phyloP scores from a whole-genome alignment of 73 alveolate species.

The Loxodes magnus region DNA sequence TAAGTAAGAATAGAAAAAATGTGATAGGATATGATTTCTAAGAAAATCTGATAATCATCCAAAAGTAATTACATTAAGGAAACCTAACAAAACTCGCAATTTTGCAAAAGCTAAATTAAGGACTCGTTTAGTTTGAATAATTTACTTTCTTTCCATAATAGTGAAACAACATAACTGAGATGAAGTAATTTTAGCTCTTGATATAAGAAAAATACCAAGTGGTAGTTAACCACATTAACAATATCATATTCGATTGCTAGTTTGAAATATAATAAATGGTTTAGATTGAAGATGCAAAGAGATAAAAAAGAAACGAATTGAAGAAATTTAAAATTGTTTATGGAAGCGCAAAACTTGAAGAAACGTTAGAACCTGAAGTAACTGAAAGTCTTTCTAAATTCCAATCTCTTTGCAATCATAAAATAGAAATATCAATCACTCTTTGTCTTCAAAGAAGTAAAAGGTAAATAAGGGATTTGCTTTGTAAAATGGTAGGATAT shows the following conservation, averaged over 20 bases:
- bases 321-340: constrained; percentile 27
- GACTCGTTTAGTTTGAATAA: constrained; percentile 16
- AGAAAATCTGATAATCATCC: too few relatives aligned
- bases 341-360: too few relatives aligned
- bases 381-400: too few relatives aligned
- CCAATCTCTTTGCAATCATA: too few relatives aligned
- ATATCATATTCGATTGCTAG: constrained; percentile 42
- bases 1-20: constrained; percentile 14
- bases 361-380: too few relatives aligned
- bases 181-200: constrained; percentile 17
- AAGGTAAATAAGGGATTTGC: too few relatives aligned
- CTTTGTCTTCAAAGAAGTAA: too few relatives aligned
- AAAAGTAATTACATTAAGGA: constrained; percentile 28
- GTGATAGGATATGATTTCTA: constrained; percentile 12
- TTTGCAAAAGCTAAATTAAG: constrained; percentile 19
- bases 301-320: constrained; percentile 18
- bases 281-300: constrained; percentile 19
- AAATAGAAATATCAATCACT: too few relatives aligned
- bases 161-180: constrained; percentile 4
- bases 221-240: constrained; percentile 34
- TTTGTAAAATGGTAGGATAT: too few relatives aligned
- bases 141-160: constrained; percentile 14
- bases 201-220: constrained; percentile 19
- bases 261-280: constrained; percentile 27
- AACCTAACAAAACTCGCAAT: constrained; percentile 17